Percentiles rank a stretch among this genome's conserved stretches.
Evolutionary conservation across 768 basidiomycete species (phyloP).

Genomic region (Lactarius hengduanensis): DNA sequence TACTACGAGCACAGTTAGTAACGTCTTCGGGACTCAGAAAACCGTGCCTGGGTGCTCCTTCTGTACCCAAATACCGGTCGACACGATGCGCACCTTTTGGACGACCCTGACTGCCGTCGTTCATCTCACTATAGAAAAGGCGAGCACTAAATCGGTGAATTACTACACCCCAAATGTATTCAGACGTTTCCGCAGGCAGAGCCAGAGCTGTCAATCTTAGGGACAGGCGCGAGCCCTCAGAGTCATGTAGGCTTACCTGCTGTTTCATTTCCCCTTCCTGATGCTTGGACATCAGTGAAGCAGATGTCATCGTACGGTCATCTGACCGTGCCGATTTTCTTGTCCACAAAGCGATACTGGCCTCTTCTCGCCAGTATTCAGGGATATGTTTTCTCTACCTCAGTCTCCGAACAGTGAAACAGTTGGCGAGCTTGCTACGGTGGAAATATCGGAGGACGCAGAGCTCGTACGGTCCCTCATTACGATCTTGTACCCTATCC

Average conservation of each 20-base stretch:
- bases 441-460: constrained; percentile 26
- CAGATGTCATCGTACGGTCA: neutral
- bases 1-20: neutral
- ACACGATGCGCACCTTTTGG: neutral
- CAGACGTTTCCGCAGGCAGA: neutral
- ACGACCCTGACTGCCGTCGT: neutral
- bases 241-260: neutral
- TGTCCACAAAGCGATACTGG: neutral
- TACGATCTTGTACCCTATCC: constrained; percentile 23
- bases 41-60: neutral
- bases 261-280: constrained; percentile 32
- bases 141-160: neutral
- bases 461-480: constrained; percentile 22
- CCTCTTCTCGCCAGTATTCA: constrained; percentile 38
- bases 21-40: neutral
- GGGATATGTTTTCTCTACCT: constrained; percentile 35
- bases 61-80: neutral
- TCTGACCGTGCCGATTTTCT: neutral
- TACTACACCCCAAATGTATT: neutral
- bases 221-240: neutral
- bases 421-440: constrained; percentile 7
- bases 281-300: neutral
- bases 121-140: neutral
- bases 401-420: constrained; percentile 26
- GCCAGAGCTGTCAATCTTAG: neutral